Evolutionary conservation across 768 basidiomycete genomes (phyloP), one percentile per base, ranked within the genome.

Genomic region (Kwoniella sp.): DNA sequence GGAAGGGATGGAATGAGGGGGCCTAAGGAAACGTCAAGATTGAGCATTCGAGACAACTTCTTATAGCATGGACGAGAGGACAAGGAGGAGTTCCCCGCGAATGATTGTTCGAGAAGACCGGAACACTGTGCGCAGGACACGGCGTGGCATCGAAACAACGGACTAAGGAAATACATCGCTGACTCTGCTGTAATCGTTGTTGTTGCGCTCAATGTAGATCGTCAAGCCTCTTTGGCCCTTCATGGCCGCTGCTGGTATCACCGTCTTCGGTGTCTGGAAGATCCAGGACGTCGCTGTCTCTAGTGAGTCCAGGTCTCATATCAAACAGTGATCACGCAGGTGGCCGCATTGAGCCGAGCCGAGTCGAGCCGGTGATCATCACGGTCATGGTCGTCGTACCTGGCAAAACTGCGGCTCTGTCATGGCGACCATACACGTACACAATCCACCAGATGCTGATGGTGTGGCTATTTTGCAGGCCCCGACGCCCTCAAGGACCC

Each of bases 171-270:
- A 17, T 7, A 6, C 19, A 47, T 53, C 27, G 27, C 36, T 55
- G 29, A 26, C 56, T 58, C 12, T 37, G 17, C 29, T 25, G 5
- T 44, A 10, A 47, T n/a, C n/a, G n/a, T n/a, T n/a, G n/a, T n/a
- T n/a, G n/a, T 50, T 40, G 26, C n/a, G 5, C 15, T 6, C 33
- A 22, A 5, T 24, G n/a, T 60, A 79, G 78, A 68, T 79, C 69
- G 65, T 71, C 55, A 76, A 76, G 66, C 78, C 78, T 50, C 62
- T 79, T 60, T 69, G 70, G 69, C 78, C 78, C 27, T 79, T 79
- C 76, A 68, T 77, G 64, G 51, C 72, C 57, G 72, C 70, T 36
- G 60, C 70, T 12, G 74, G 48, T 37, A 59, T 77, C 55, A 72
- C 72, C 62, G 67, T 70, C 49, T 68, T 47, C 53, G 78, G 76